Evolutionary conservation across 129 eudicot species (phyloP).

Genomic region (Artemisia annua): DNA sequence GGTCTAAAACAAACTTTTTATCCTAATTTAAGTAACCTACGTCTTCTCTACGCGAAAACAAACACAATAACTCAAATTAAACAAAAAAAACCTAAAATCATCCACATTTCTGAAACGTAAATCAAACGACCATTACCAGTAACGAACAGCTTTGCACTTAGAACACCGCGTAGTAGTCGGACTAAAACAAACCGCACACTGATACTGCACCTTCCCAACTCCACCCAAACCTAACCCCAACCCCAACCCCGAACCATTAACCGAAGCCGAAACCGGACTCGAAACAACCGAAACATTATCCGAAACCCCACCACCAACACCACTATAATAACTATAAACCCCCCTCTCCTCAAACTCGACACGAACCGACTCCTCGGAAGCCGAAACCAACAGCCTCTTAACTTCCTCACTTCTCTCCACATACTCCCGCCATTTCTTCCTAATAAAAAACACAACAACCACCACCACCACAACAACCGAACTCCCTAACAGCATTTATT

Average conservation of each 20-base stretch:
- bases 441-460: slow-evolving; percentile 41
- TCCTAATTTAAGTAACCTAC: neutral
- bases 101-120: neutral
- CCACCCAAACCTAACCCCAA: neutral
- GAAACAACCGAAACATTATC: neutral
- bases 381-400: slow-evolving; percentile 55
- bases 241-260: slow-evolving; percentile 6
- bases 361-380: slow-evolving; percentile 66
- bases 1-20: too few relatives aligned
- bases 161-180: slow-evolving; percentile 68
- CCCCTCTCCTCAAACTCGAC: slow-evolving; percentile 57
- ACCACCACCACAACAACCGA: slow-evolving; percentile 38
- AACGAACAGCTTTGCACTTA: slow-evolving; percentile 70
- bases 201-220: slow-evolving; percentile 23
- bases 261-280: neutral
- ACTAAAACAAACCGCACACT: slow-evolving; percentile 62
- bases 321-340: neutral
- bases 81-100: slow-evolving; percentile 1
- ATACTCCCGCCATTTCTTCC: slow-evolving; percentile 62
- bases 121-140: slow-evolving; percentile 58
- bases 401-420: slow-evolving; percentile 74
- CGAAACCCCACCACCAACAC: neutral
- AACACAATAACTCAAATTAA: neutral
- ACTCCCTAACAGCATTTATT: slow-evolving; percentile 56
- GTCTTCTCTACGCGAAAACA: neutral